Percentiles rank a stretch among this genome's conserved stretches.
Conservation (phyloP, 306 rosid genomes). For the Abrus precatorius region DNA sequence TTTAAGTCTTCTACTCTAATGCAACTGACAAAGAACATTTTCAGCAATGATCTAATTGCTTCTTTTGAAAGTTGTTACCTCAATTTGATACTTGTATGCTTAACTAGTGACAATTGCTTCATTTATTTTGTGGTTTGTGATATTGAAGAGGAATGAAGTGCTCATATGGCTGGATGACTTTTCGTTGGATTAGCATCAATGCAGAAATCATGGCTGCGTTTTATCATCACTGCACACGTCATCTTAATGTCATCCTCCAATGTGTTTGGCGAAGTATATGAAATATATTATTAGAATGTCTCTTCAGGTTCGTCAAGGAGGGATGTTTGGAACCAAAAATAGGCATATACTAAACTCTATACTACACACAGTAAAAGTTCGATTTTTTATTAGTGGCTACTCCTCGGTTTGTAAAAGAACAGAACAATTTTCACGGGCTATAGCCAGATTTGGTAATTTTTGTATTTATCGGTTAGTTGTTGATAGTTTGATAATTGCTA, state of each 20-base stretch:
- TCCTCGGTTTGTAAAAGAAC: too few species aligned
- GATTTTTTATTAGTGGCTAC: too few species aligned
- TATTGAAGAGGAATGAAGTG: conserved; percentile 87
- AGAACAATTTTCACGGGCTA: too few species aligned
- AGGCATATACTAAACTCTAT: not conserved
- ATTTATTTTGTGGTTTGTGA: conserved; percentile 47
- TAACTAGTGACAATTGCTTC: conserved; percentile 40
- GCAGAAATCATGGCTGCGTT: not conserved
- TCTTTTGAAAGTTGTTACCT: not conserved
- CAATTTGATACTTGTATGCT: conserved; percentile 13
- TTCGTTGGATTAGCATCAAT: conserved; percentile 64
- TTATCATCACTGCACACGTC: not conserved
- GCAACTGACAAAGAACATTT: not conserved
- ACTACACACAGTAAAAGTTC: too few species aligned
- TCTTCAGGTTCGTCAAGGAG: not conserved
- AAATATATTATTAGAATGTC: not conserved
- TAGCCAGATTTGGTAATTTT: too few species aligned
- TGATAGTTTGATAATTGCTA: too few species aligned
- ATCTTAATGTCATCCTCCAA: not conserved
- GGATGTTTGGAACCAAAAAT: conserved; percentile 8
- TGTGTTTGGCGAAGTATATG: conserved; percentile 29
- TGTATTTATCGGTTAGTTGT: too few species aligned
- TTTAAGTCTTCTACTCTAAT: not conserved
- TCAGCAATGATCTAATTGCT: not conserved
- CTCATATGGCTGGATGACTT: conserved; percentile 88